A percentile compares a stretch with the other conserved stretches of the same genome.
Conservation (phyloP, 768 basidiomycete genomes). For the Aureoboletus auriporus region DNA sequence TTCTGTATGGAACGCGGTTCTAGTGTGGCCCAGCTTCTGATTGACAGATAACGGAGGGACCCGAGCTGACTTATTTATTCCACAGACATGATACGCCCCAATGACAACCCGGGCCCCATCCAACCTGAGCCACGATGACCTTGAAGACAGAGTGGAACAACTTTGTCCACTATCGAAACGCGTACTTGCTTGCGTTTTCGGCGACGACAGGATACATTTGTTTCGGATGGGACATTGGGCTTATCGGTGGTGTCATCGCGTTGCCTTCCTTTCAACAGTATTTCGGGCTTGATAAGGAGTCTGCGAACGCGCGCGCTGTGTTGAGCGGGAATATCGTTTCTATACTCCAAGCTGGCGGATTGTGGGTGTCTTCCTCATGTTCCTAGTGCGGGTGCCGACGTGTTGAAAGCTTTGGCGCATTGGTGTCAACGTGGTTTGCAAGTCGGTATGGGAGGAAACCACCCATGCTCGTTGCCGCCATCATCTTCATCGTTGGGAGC, state of each 20-base stretch:
- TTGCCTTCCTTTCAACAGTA: conserved; percentile 35
- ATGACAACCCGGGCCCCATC: too few species aligned
- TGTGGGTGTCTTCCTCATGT: conserved; percentile 21
- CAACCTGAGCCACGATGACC: conserved; percentile 8
- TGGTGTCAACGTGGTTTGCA: conserved; percentile 25
- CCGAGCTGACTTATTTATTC: too few species aligned
- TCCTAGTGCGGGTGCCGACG: background rate
- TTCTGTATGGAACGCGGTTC: too few species aligned
- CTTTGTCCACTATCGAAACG: conserved; percentile 30
- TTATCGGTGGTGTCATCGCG: conserved; percentile 34
- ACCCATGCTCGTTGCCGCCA: conserved; percentile 27
- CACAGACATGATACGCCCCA: too few species aligned
- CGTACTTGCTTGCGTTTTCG: conserved; percentile 32
- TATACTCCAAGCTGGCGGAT: conserved; percentile 33
- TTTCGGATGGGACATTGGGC: conserved; percentile 36
- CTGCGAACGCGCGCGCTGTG: conserved; percentile 21
- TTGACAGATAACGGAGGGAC: too few species aligned
- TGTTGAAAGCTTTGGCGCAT: conserved; percentile 25
- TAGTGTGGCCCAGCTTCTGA: too few species aligned
- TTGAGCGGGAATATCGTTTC: conserved; percentile 37
- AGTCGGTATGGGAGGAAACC: conserved; percentile 34
- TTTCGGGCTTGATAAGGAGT: conserved; percentile 29
- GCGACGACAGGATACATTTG: conserved; percentile 33
- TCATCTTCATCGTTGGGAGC: conserved; percentile 33
- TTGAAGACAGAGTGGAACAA: conserved; percentile 20